Evolutionary conservation across 1,139 yeast species (phyloP).

Genomic region (Kodamaea plutei): DNA sequence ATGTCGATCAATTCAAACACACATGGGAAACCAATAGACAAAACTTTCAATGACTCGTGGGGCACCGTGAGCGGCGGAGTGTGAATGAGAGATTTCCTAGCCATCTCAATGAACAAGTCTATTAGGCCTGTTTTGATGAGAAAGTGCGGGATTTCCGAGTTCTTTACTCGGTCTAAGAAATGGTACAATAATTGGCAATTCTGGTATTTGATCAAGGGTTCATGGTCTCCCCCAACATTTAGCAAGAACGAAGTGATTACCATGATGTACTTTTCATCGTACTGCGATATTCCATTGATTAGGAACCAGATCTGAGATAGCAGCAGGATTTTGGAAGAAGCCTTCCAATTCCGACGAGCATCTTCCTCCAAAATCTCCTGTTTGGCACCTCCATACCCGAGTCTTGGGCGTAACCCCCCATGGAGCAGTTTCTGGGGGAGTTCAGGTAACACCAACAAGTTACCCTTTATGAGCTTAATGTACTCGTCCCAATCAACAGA

Average conservation of each 20-base stretch:
- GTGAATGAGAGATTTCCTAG: conserved; percentile 38
- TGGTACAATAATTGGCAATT: conserved; percentile 35
- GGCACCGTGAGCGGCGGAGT: conserved; percentile 44
- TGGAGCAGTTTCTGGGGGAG: conserved; percentile 7
- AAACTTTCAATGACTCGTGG: conserved; percentile 18
- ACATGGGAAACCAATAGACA: conserved; percentile 24
- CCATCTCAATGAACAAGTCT: conserved; percentile 38
- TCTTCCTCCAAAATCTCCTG: conserved; percentile 21
- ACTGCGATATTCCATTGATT: conserved; percentile 17
- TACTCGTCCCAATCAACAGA: conserved; percentile 7
- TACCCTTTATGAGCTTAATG: conserved; percentile 4
- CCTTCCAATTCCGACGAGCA: conserved; percentile 30
- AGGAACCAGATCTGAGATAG: conserved; percentile 30
- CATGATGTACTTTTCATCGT: conserved; percentile 15
- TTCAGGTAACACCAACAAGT: conserved; percentile 6
- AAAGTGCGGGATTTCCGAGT: conserved; percentile 15
- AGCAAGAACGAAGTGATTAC: conserved; percentile 46
- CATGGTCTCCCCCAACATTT: conserved; percentile 50
- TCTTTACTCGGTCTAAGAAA: conserved; percentile 5
- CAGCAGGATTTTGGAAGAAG: conserved; percentile 18
- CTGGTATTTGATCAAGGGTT: conserved; percentile 38
- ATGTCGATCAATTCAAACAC: conserved; percentile 12
- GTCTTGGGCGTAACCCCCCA: conserved; percentile 25
- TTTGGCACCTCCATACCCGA: conserved; percentile 25
- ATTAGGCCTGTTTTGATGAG: conserved; percentile 36